phyloP scores from a whole-genome alignment of 1,284 basidiomycete species.

The Rhodotorula sp. region DNA sequence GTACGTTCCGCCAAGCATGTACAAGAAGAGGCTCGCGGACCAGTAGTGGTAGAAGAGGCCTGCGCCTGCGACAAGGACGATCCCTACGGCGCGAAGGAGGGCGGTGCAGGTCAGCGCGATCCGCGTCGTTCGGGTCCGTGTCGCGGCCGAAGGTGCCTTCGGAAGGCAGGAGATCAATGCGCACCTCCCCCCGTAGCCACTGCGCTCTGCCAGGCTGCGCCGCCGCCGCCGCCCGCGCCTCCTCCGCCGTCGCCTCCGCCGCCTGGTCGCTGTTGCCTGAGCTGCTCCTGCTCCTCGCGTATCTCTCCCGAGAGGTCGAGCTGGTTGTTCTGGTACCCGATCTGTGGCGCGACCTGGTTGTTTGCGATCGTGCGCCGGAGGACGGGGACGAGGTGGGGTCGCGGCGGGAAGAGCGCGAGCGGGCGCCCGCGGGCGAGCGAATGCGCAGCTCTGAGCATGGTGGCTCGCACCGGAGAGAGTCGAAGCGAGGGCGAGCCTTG shows the following conservation, averaged over 20 bases:
- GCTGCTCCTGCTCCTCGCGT: constrained; percentile 8
- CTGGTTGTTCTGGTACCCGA: constrained; percentile 19
- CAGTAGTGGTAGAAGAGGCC: constrained; percentile 38
- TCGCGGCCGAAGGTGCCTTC: too few species aligned
- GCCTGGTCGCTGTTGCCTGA: background rate
- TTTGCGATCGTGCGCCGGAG: constrained; percentile 5
- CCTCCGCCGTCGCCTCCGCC: constrained; percentile 6
- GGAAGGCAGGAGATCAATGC: background rate
- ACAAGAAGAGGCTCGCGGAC: background rate
- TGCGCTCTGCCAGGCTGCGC: constrained; percentile 22
- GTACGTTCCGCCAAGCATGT: too few species aligned
- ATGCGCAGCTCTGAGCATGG: background rate
- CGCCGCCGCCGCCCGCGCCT: constrained; percentile 8
- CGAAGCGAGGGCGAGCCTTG: too few species aligned
- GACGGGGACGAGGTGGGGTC: background rate
- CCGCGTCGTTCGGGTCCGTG: too few species aligned
- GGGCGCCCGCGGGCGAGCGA: background rate
- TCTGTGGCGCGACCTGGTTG: constrained; percentile 29
- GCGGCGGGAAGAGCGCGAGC: background rate
- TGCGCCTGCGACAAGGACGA: constrained; percentile 17
- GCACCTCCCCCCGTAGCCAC: constrained; percentile 32
- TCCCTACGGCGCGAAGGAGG: constrained; percentile 1
- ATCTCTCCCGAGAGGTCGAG: constrained; percentile 7
- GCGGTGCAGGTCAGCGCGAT: background rate
- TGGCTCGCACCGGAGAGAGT: too few species aligned